phyloP scores from a whole-genome alignment of 1,284 basidiomycete species.

The Mycosarcoma maydis region DNA sequence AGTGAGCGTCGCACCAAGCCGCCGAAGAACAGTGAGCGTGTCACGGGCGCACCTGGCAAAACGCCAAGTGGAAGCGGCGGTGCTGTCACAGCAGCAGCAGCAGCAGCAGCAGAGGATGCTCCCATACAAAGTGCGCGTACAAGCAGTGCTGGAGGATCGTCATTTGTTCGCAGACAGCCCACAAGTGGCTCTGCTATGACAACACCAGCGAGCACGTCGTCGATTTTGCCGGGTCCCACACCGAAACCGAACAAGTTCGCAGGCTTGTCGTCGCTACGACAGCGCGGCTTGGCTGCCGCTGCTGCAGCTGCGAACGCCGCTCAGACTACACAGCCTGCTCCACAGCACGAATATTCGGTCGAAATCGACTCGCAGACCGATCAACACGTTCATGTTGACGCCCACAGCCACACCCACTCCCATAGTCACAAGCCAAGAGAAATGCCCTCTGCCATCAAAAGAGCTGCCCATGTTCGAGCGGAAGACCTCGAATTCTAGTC shows the following conservation, averaged over 20 bases:
- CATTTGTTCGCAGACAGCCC: constrained; percentile 11
- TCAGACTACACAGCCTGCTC: neutral
- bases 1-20: constrained; percentile 73
- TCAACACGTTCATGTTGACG: no score
- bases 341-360: constrained; percentile 16
- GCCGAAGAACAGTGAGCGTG: constrained; percentile 21
- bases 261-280: constrained; percentile 28
- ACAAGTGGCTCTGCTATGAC: neutral
- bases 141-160: neutral
- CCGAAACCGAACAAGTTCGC: constrained; percentile 23
- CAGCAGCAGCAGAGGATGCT: neutral
- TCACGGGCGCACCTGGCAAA: neutral
- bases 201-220: neutral
- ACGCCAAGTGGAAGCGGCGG: neutral
- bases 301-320: neutral
- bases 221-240: no score
- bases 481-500: constrained; percentile 35
- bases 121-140: neutral
- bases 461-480: constrained; percentile 16
- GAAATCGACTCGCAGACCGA: constrained; percentile 21
- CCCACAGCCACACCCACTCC: no score
- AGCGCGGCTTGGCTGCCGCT: constrained; percentile 32
- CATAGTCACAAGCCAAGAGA: neutral
- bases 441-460: constrained; percentile 1
- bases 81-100: neutral